Base-by-base conservation (phyloP, 2,329 filamentous ascomycete species). In the Scortechinia acanthostroma region DNA sequence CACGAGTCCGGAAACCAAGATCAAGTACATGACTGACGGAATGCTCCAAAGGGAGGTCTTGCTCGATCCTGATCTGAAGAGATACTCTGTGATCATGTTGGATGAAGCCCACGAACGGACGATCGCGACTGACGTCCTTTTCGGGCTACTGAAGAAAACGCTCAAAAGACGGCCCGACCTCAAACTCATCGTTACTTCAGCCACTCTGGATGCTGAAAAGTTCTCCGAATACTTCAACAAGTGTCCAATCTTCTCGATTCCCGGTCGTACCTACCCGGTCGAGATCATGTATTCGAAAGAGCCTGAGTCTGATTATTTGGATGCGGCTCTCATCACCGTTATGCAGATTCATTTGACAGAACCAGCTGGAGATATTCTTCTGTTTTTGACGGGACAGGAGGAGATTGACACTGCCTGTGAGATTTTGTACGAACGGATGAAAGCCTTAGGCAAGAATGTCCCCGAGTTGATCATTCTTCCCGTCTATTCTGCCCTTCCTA, bases 11-110 rank as follows among this genome's bases (percentile, higher is more conserved):
- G 76, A 83, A 16, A 98, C 93, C 1, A 88, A 84, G 58, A 95
- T 98, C 70, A 98, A 98, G 69, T 98, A 98, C 69, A 96, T 98
- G 91, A 98, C 93, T 15, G 93, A 98, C 57, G 93, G 93, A 64
- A 97, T 97, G 88, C 77, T 98, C 60, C 83, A 96, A 66, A 80
- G 93, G 69, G 93, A 98, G 67, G 90, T 96, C 59, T 74, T 98
- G 44, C 76, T 96, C 53, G 93, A 98, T 60, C 87, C 91, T 1
- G 86, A 95, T 55, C 69, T 98, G 52, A 86, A 77, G 57, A 81
- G 87, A 52, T 98, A 98, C 59, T 95, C 90, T 1, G 89, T 93
- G 49, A 96, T 98, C 57, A 98, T 98, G 84, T 76, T 98, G 54
- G 93, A 98, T 61, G 93, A 98, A 60, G 93, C 93, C 3, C 93